These are phyloP conservation scores for Colletotrichum caudatum DNA, from an alignment of 2,329 filamentous ascomycete genomes.

Conservation along the genomic window DNA sequence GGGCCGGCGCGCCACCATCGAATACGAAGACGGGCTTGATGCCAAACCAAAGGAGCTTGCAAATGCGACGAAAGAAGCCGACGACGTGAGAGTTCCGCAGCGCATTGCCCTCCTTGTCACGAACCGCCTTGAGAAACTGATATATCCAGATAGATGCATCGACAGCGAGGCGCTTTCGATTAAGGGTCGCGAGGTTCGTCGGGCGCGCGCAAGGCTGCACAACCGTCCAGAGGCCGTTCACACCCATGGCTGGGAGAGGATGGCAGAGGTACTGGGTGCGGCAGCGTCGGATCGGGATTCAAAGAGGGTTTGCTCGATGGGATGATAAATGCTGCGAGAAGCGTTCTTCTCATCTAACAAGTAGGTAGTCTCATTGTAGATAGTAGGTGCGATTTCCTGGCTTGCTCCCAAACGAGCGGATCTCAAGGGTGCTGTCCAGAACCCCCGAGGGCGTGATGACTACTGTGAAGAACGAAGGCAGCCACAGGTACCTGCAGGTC, in stretches of 20 bases:
- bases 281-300: slow-evolving; percentile 22
- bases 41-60: slow-evolving; percentile 96
- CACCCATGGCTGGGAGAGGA: slow-evolving; percentile 78
- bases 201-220: slow-evolving; percentile 94
- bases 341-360: slow-evolving; percentile 38
- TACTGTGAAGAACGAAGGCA: slow-evolving; percentile 23
- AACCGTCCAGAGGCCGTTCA: slow-evolving; percentile 97
- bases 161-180: slow-evolving; percentile 94
- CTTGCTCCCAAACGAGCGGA: neutral
- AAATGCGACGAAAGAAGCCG: slow-evolving; percentile 97
- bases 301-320: slow-evolving; percentile 25
- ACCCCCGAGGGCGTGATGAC: neutral
- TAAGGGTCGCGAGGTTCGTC: slow-evolving; percentile 95
- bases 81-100: slow-evolving; percentile 96
- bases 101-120: slow-evolving; percentile 97
- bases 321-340: slow-evolving; percentile 28
- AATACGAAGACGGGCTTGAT: slow-evolving; percentile 98
- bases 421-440: neutral
- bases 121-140: slow-evolving; percentile 98
- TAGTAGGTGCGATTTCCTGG: slow-evolving; percentile 2
- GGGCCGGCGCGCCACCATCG: slow-evolving; percentile 89
- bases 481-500: slow-evolving; percentile 23
- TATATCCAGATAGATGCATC: slow-evolving; percentile 99
- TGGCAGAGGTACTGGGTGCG: neutral
- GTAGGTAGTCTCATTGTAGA: slow-evolving; percentile 28